Evolutionary conservation across 352 stramenopile species (phyloP), one percentile per base, ranked within the genome.

Genomic region (Globisporangium cederbergense): DNA sequence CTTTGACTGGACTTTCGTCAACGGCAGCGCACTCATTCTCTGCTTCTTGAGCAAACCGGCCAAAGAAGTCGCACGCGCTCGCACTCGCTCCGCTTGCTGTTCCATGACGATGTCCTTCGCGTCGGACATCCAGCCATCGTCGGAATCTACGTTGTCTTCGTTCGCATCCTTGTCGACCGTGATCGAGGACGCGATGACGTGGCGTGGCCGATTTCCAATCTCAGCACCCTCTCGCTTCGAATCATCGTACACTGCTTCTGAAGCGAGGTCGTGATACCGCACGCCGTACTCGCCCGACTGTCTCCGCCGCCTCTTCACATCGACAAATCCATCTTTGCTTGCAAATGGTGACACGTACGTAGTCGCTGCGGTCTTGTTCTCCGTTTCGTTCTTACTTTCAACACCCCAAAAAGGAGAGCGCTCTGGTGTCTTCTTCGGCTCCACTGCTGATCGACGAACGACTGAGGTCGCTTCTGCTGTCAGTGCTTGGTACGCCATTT

Each of bases 91-190:
- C 40, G 58, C 54, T 47, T 61, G 56, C 32, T 49, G 53, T 9
- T 60, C 57, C 9, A 14, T 25, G 14, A 32, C 28, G 20, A 68
- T 66, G 43, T 87, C 78, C 54, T 86, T 80, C 0, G 75, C 77
- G 55, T 89, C 85, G 1, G 81, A 90, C 10, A 90, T 71, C 81
- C 81, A 91, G 2, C 74, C 73, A 51, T 90, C 82, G 51, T 67
- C 70, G 49, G 79, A 76, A 30, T 82, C 67, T 0, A 40, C 63
- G 36, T 49, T 47, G 10, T 60, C 60, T 28, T 18, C 28, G 34
- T 25, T 56, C 28, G 9, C 28, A 34, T 54, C 42, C 25, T 38
- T 54, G 43, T 18, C n/a, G 10, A 4, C n/a, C 13, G 30, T 47
- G 43, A 74, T 73, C 18, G 72, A 63, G 40, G 77, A 84, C 16